Conservation (phyloP, 2,329 filamentous ascomycete genomes). For the Simplicillium sp. region DNA sequence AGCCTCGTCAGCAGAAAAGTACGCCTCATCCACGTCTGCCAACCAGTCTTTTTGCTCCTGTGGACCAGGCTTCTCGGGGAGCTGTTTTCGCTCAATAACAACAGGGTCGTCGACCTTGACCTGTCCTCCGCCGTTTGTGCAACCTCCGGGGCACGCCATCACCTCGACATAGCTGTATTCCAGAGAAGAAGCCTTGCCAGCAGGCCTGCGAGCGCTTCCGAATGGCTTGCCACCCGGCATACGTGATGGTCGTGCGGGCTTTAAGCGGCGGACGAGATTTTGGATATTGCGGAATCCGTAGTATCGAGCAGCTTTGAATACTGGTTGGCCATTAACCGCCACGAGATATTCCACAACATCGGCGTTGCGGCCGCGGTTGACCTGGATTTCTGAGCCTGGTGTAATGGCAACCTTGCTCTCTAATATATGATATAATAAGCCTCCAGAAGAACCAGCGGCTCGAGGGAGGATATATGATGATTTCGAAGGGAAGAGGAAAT, state of each 20-base stretch:
- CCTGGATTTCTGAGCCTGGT: slow-evolving; percentile 62
- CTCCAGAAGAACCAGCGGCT: slow-evolving; percentile 72
- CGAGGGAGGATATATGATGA: slow-evolving; percentile 33
- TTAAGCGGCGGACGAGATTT: slow-evolving; percentile 86
- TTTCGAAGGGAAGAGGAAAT: slow-evolving; percentile 62
- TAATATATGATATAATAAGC: slow-evolving; percentile 79
- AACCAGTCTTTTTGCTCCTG: slow-evolving; percentile 84
- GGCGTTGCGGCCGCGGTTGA: slow-evolving; percentile 70
- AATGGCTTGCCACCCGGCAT: slow-evolving; percentile 67
- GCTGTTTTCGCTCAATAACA: slow-evolving; percentile 37
- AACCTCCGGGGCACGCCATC: slow-evolving; percentile 98
- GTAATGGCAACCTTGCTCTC: slow-evolving; percentile 61
- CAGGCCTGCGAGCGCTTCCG: slow-evolving; percentile 43
- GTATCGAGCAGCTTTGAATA: slow-evolving; percentile 80
- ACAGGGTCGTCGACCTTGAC: slow-evolving; percentile 79
- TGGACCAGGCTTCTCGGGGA: slow-evolving; percentile 51
- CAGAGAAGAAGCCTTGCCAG: slow-evolving; percentile 35
- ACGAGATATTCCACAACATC: slow-evolving; percentile 85
- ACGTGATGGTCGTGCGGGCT: slow-evolving; percentile 67
- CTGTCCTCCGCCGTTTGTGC: slow-evolving; percentile 94
- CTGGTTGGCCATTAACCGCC: slow-evolving; percentile 40
- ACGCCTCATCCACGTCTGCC: slow-evolving; percentile 75
- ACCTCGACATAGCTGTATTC: slow-evolving; percentile 95
- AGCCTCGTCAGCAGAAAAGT: slow-evolving; percentile 64
- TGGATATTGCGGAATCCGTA: slow-evolving; percentile 99